These are phyloP conservation scores for Guadua angustifolia DNA, from an alignment of 176 grass and related monocot species.

Conservation along the genomic window DNA sequence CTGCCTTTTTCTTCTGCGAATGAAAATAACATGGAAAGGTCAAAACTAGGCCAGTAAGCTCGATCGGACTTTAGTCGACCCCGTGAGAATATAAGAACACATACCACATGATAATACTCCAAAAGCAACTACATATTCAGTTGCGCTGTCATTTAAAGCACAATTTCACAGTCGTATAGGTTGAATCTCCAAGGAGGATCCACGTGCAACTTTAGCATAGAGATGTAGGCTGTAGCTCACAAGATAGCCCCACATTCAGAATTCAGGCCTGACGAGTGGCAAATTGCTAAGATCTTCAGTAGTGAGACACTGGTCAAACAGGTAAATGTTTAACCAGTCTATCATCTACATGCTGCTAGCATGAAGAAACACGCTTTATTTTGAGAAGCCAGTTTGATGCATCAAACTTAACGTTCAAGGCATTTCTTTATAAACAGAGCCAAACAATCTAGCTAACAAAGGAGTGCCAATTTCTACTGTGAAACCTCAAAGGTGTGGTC, in stretches of 20 bases:
- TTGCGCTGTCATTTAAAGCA: constrained; percentile 22
- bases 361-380: neutral
- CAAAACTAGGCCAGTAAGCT: constrained; percentile 14
- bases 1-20: constrained; percentile 17
- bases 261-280: constrained; percentile 15
- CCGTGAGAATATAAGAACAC: constrained; percentile 20
- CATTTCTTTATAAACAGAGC: neutral
- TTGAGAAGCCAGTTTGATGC: constrained; percentile 2
- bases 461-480: neutral
- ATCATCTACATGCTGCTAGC: neutral
- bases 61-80: constrained; percentile 2
- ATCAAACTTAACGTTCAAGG: neutral
- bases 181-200: constrained; percentile 35
- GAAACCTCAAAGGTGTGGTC: neutral
- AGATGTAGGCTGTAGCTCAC: constrained; percentile 6
- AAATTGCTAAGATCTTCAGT: constrained; percentile 10
- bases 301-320: neutral
- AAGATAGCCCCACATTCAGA: constrained; percentile 8
- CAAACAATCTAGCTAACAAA: neutral
- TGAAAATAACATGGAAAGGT: constrained; percentile 1
- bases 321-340: neutral
- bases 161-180: constrained; percentile 29
- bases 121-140: constrained; percentile 44
- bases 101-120: constrained; percentile 39
- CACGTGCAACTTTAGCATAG: constrained; percentile 34